Conservation (phyloP, 805 yeast genomes). For the Pichia nakasei region DNA sequence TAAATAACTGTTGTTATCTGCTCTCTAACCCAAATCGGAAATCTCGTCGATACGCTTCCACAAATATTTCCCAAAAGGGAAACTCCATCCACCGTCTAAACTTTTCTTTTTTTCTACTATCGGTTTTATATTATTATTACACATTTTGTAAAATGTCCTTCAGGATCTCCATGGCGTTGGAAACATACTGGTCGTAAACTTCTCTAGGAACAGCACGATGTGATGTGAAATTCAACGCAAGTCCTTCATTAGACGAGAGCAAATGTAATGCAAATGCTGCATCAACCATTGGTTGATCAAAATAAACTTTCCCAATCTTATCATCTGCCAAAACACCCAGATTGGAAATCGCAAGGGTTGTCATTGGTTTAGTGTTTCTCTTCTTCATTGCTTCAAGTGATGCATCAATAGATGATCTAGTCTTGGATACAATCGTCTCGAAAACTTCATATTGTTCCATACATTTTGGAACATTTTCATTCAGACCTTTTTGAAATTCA, state of each 20-base stretch:
- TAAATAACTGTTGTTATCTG: no score
- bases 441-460: conserved; percentile 3
- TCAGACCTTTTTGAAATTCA: conserved; percentile 5
- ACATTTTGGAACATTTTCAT: not conserved
- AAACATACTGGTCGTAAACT: not conserved
- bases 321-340: conserved; percentile 3
- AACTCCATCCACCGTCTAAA: no score
- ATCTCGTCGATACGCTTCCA: no score
- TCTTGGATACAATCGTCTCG: not conserved
- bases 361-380: conserved; percentile 3
- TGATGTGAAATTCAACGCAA: conserved; percentile 6
- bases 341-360: conserved; percentile 9
- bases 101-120: no score
- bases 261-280: conserved; percentile 9
- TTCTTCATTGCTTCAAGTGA: conserved; percentile 1
- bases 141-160: no score
- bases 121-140: no score
- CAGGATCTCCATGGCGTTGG: not conserved
- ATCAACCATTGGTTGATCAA: conserved; percentile 13
- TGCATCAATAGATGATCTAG: not conserved
- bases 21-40: no score
- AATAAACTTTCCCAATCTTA: conserved; percentile 1
- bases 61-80: no score
- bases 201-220: conserved; percentile 6
- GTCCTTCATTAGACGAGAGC: conserved; percentile 1